Evolutionary conservation across 179 eudicot genomes (phyloP).

Genomic region (Silene coronaria): DNA sequence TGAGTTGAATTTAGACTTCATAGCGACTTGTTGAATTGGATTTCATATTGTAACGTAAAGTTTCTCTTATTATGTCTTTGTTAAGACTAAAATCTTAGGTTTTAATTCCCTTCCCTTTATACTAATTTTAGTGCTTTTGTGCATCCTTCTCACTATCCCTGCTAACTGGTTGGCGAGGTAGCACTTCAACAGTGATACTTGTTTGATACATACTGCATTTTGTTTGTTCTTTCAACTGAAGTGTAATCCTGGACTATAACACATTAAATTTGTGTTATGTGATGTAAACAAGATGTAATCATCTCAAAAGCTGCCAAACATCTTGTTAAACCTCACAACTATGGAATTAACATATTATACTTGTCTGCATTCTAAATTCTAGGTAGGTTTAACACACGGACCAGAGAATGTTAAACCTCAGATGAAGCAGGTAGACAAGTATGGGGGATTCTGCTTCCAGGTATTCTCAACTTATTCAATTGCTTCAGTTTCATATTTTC

Average conservation of each 20-base stretch:
- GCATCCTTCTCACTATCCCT: background rate
- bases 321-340: background rate
- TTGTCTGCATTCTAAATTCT: slow-evolving; percentile 16
- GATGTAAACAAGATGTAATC: background rate
- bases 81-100: background rate
- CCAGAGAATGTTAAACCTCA: slow-evolving; percentile 97
- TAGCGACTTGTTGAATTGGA: no score
- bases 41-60: background rate
- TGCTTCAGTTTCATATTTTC: slow-evolving; percentile 1
- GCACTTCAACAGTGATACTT: background rate
- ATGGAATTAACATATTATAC: background rate
- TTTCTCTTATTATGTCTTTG: background rate
- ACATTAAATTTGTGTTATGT: background rate
- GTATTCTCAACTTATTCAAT: slow-evolving; percentile 31
- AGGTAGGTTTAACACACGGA: slow-evolving; percentile 99
- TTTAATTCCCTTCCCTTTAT: background rate
- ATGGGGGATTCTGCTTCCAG: slow-evolving; percentile 91
- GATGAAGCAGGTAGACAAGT: slow-evolving; percentile 64
- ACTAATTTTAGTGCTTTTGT: background rate
- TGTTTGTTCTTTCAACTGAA: background rate
- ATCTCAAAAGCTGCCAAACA: background rate
- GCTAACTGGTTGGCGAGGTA: background rate
- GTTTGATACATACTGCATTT: slow-evolving; percentile 1
- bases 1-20: background rate
- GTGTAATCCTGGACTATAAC: background rate